phyloP scores from a whole-genome alignment of 345 rosid species.

The Mallotus nudiflorus region DNA sequence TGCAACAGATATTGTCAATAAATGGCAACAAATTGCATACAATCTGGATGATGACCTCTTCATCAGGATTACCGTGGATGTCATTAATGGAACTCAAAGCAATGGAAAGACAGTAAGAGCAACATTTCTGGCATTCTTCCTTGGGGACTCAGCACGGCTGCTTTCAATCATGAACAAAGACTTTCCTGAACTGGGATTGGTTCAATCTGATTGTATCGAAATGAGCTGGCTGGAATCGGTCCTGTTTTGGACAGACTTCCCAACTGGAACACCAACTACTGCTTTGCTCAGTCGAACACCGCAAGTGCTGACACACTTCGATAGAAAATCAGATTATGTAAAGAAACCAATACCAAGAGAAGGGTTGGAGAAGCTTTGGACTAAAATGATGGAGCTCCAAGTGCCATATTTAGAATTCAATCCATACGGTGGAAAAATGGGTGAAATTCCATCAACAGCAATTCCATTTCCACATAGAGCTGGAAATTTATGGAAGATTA shows the following conservation, averaged over 20 bases:
- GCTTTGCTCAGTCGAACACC: neutral
- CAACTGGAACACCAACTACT: neutral
- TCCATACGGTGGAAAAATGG: constrained; percentile 26
- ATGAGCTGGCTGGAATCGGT: constrained; percentile 14
- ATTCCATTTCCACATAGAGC: constrained; percentile 25
- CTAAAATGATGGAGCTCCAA: neutral
- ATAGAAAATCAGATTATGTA: constrained; percentile 22
- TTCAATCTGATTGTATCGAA: constrained; percentile 16
- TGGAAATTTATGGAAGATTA: constrained; percentile 19
- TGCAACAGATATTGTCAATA: constrained; percentile 15
- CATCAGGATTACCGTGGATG: neutral
- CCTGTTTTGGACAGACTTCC: constrained; percentile 2
- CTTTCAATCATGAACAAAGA: constrained; percentile 7
- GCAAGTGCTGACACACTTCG: neutral
- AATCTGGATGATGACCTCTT: constrained; percentile 11
- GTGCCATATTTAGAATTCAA: neutral
- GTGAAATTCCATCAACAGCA: constrained; percentile 6
- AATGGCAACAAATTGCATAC: constrained; percentile 16
- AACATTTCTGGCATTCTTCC: constrained; percentile 10
- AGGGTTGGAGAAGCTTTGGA: constrained; percentile 10
- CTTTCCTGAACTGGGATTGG: constrained; percentile 13
- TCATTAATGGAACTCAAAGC: neutral
- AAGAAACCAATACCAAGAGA: constrained; percentile 10
- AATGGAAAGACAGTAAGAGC: neutral
- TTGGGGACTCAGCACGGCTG: neutral